These are phyloP conservation scores for Deuterostichococcus epilithicus DNA, from an alignment of 139 green algal genomes.

Conservation along the genomic window DNA sequence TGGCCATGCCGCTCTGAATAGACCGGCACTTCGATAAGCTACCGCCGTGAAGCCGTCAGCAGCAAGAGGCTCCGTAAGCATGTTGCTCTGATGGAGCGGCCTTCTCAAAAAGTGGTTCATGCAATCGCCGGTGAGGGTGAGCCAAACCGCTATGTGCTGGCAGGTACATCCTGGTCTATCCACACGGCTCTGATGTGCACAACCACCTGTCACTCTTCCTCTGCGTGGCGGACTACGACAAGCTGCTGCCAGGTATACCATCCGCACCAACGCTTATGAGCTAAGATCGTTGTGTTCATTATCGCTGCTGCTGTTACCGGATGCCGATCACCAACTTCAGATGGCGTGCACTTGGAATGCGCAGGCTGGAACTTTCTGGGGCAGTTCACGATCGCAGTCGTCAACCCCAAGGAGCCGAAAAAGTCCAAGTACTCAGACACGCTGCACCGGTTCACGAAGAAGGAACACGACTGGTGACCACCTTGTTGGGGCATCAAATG, in stretches of 20 bases:
- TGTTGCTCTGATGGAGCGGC: too few relatives aligned
- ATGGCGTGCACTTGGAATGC: not conserved
- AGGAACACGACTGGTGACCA: constrained; percentile 96
- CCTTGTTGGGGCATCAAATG: too few relatives aligned
- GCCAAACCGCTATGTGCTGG: too few relatives aligned
- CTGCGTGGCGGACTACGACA: constrained; percentile 98
- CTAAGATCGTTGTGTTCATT: not conserved
- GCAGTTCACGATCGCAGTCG: constrained; percentile 98
- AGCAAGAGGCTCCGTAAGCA: too few relatives aligned
- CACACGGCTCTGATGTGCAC: constrained; percentile 94
- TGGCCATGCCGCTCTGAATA: too few relatives aligned
- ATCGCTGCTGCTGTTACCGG: not conserved
- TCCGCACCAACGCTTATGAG: not conserved
- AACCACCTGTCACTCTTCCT: constrained; percentile 98
- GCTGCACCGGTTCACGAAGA: constrained; percentile 99
- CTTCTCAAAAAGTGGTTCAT: too few relatives aligned
- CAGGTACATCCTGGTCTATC: constrained; percentile 98
- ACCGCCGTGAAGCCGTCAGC: not conserved
- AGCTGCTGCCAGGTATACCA: constrained; percentile 87
- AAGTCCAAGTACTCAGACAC: constrained; percentile 98
- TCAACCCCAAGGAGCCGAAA: constrained; percentile 97
- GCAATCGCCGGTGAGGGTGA: too few relatives aligned
- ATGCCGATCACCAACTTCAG: not conserved
- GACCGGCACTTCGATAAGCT: too few relatives aligned
- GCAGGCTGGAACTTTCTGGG: constrained; percentile 97